phyloP scores from a whole-genome alignment of 345 rosid species.

The Mangifera indica region DNA sequence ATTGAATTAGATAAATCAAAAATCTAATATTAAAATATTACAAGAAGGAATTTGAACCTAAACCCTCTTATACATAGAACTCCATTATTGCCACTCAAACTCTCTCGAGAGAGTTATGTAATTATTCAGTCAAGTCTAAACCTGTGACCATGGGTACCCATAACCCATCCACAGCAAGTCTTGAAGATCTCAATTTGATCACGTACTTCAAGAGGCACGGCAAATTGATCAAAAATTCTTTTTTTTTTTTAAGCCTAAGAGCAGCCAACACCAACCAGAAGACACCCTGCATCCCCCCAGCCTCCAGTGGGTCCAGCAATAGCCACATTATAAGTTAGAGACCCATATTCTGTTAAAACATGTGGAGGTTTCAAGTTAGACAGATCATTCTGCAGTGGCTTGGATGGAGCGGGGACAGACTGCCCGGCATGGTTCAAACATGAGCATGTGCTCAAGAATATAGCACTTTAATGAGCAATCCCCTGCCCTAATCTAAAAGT shows the following conservation, averaged over 20 bases:
- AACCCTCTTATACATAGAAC: no score
- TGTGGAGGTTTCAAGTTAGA: slow-evolving; percentile 12
- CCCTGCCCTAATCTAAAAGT: background rate
- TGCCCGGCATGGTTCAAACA: slow-evolving; percentile 17
- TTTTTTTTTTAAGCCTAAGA: background rate
- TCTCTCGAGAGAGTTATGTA: no score
- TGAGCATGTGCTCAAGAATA: slow-evolving; percentile 22
- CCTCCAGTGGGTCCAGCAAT: background rate
- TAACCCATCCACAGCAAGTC: background rate
- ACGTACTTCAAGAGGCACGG: background rate
- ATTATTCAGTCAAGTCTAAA: background rate
- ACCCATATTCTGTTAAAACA: slow-evolving; percentile 16
- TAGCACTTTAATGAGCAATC: background rate
- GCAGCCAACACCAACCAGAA: background rate
- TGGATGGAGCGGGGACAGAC: slow-evolving; percentile 16
- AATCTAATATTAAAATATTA: no score
- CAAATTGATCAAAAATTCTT: no score
- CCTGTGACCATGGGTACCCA: background rate
- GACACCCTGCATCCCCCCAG: background rate
- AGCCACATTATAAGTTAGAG: background rate
- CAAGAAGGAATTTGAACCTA: no score
- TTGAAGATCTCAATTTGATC: background rate
- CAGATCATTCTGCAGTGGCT: slow-evolving; percentile 11
- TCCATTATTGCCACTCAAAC: no score
- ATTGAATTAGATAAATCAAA: no score